Percentiles rank a stretch among this genome's conserved stretches.
Conservation (phyloP, 768 basidiomycete species). For the Xanthoconium stramineum region DNA sequence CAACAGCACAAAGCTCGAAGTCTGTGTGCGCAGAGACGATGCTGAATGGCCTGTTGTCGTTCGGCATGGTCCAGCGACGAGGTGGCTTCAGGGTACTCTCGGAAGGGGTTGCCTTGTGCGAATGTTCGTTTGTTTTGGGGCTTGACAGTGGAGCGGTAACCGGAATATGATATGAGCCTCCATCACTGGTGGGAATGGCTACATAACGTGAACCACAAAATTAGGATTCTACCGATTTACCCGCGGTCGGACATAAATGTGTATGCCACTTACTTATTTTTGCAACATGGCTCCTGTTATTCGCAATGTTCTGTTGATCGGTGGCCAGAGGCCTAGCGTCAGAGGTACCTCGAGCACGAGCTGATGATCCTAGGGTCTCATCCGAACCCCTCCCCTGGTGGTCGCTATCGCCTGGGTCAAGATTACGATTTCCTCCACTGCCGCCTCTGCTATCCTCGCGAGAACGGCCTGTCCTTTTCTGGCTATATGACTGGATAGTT, state of each 20-base stretch:
- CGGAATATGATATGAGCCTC: conserved; percentile 13
- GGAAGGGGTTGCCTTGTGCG: conserved; percentile 27
- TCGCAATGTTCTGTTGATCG: conserved; percentile 27
- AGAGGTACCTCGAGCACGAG: conserved; percentile 64
- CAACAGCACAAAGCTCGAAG: conserved; percentile 47
- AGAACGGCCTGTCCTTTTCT: conserved; percentile 59
- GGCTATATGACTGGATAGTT: conserved; percentile 64
- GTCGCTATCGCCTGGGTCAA: conserved; percentile 37
- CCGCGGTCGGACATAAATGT: conserved; percentile 14
- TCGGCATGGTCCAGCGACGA: conserved; percentile 21
- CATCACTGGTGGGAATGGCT: conserved; percentile 23
- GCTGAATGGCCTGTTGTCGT: conserved; percentile 37
- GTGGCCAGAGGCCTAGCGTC: conserved; percentile 47
- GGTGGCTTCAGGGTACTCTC: conserved; percentile 23
- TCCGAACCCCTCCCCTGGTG: conserved; percentile 33
- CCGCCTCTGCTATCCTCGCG: conserved; percentile 49
- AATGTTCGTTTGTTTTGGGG: conserved; percentile 12
- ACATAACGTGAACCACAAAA: conserved; percentile 13
- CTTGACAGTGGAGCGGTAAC: conserved; percentile 8
- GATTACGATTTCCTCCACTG: conserved; percentile 36
- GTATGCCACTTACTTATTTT: conserved; percentile 29
- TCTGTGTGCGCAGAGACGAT: conserved; percentile 48
- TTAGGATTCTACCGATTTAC: conserved; percentile 27
- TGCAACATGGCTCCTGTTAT: conserved; percentile 19
- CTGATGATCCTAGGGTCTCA: conserved; percentile 31